A percentile compares a stretch with the other conserved stretches of the same genome.
Evolutionary conservation across 2,329 filamentous ascomycete genomes (phyloP).

Genomic region (Drechmeria coniospora): DNA sequence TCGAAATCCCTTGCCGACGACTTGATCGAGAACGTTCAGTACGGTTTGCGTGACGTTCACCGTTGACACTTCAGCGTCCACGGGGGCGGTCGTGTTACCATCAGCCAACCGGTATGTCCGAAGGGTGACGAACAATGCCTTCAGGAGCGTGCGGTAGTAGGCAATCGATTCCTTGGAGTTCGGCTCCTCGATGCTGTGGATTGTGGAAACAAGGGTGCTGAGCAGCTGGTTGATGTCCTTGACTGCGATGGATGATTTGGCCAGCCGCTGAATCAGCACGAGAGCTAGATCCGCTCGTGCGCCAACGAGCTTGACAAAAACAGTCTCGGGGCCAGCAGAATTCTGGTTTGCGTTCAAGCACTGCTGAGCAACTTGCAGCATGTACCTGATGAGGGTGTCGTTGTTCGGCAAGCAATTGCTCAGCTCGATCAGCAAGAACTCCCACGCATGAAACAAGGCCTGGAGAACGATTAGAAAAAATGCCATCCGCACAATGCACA

Average conservation of each 20-base stretch:
- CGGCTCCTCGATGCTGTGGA: constrained; percentile 38
- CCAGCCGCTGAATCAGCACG: constrained; percentile 65
- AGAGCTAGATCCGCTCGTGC: constrained; percentile 68
- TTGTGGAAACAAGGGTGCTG: constrained; percentile 32
- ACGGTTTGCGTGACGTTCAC: constrained; percentile 43
- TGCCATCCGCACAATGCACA: constrained; percentile 21
- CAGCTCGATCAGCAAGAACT: constrained; percentile 71
- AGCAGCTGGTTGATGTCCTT: constrained; percentile 37
- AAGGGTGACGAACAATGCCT: constrained; percentile 70
- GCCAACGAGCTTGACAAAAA: constrained; percentile 68
- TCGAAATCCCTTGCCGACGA: constrained; percentile 71
- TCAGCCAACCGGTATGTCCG: constrained; percentile 40
- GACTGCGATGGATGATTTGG: constrained; percentile 36
- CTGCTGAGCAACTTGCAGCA: constrained; percentile 59
- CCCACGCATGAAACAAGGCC: constrained; percentile 79
- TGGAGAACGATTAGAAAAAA: constrained; percentile 16
- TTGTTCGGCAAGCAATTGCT: constrained; percentile 45
- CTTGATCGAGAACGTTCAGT: constrained; percentile 63
- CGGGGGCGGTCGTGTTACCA: constrained; percentile 14
- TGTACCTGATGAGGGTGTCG: constrained; percentile 45
- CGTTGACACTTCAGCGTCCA: constrained; percentile 17
- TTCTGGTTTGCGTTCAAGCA: constrained; percentile 67
- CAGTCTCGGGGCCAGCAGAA: constrained; percentile 55
- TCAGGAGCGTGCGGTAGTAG: constrained; percentile 74
- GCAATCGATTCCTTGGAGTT: constrained; percentile 36